These are phyloP conservation scores for Alloteropsis angusta DNA, from an alignment of 202 grass and related monocot genomes.

Conservation along the genomic window DNA sequence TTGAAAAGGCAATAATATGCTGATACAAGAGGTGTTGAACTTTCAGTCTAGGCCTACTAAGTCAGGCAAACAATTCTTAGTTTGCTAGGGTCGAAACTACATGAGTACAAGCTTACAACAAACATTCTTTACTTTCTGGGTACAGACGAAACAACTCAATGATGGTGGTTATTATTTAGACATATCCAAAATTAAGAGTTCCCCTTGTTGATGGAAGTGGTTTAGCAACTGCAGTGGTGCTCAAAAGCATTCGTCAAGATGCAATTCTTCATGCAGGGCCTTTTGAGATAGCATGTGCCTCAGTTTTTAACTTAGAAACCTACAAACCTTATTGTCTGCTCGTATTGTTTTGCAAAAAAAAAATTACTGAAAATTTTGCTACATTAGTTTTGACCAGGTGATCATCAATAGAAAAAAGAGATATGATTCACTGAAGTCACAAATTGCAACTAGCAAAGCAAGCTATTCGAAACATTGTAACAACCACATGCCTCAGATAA, in stretches of 20 bases:
- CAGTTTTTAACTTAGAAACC: slow-evolving; percentile 26
- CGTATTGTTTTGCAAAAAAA: not conserved
- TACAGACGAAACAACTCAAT: slow-evolving; percentile 65
- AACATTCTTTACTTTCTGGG: not conserved
- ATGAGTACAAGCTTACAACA: not conserved
- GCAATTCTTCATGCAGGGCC: slow-evolving; percentile 51
- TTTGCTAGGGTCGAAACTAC: not conserved
- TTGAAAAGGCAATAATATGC: slow-evolving; percentile 90
- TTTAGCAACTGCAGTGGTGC: slow-evolving; percentile 60
- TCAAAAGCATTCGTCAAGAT: slow-evolving; percentile 43
- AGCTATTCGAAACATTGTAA: slow-evolving; percentile 40
- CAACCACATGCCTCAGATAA: slow-evolving; percentile 34
- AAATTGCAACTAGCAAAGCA: slow-evolving; percentile 42
- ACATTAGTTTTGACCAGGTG: slow-evolving; percentile 37
- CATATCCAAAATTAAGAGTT: slow-evolving; percentile 66
- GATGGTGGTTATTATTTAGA: slow-evolving; percentile 58
- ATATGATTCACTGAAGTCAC: slow-evolving; percentile 59
- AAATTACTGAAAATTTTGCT: not conserved
- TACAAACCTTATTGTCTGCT: not conserved
- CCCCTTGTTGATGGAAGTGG: slow-evolving; percentile 76
- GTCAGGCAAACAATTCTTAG: slow-evolving; percentile 47
- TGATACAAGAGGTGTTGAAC: slow-evolving; percentile 62
- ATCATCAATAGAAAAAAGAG: slow-evolving; percentile 59
- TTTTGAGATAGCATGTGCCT: slow-evolving; percentile 45
- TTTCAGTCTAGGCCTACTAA: slow-evolving; percentile 72